Evolutionary conservation across 1,284 basidiomycete genomes (phyloP).

Genomic region (Ganoderma lucidum): DNA sequence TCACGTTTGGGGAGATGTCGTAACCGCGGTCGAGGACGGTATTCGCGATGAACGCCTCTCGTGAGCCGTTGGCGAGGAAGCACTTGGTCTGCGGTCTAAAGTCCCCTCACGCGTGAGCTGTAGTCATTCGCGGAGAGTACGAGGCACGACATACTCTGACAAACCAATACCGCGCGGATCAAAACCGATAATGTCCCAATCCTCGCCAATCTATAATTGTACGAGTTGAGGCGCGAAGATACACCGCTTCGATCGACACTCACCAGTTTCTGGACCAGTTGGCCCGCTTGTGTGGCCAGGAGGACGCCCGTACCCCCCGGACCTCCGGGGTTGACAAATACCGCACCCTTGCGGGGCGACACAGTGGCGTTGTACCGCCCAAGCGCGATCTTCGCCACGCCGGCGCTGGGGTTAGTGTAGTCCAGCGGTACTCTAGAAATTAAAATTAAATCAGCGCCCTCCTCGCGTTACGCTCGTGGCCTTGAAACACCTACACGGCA

Average conservation of each 20-base stretch:
- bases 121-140: neutral
- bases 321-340: slow-evolving; percentile 39
- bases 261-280: slow-evolving; percentile 30
- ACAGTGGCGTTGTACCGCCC: slow-evolving; percentile 34
- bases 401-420: slow-evolving; percentile 35
- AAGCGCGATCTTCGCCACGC: slow-evolving; percentile 36
- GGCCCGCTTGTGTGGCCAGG: slow-evolving; percentile 26
- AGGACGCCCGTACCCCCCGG: slow-evolving; percentile 33
- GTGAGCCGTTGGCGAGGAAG: slow-evolving; percentile 40
- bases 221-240: neutral
- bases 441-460: neutral
- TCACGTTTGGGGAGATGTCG: slow-evolving; percentile 43
- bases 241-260: slow-evolving; percentile 1
- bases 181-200: slow-evolving; percentile 52
- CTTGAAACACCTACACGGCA: slow-evolving; percentile 31
- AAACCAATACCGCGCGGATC: slow-evolving; percentile 52
- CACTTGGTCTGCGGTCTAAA: slow-evolving; percentile 47
- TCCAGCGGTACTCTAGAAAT: slow-evolving; percentile 36
- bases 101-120: neutral
- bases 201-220: slow-evolving; percentile 37
- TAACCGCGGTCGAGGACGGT: slow-evolving; percentile 48
- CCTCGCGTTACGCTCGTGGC: neutral
- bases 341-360: slow-evolving; percentile 32
- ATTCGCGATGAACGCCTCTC: slow-evolving; percentile 46
- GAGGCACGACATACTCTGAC: slow-evolving; percentile 39